phyloP scores from a whole-genome alignment of 768 basidiomycete species.

The Boletus rufocinnamomeus region DNA sequence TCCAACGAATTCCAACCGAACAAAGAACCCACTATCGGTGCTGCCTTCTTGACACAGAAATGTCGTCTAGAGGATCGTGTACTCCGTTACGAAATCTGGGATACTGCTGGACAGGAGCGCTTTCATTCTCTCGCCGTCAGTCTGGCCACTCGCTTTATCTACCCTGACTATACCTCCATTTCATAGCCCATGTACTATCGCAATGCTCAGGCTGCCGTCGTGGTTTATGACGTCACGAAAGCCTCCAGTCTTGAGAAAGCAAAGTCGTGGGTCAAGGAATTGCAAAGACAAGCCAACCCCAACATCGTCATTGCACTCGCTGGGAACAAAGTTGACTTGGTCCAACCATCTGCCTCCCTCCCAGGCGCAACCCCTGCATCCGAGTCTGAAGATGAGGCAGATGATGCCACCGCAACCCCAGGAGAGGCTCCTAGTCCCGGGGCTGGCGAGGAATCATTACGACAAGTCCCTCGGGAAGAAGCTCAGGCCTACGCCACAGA shows the following conservation, averaged over 20 bases:
- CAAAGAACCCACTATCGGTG: slow-evolving; percentile 98
- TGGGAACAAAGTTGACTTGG: slow-evolving; percentile 96
- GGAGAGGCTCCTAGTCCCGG: slow-evolving; percentile 60
- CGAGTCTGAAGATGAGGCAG: slow-evolving; percentile 86
- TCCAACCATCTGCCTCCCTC: slow-evolving; percentile 62
- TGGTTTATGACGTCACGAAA: slow-evolving; percentile 98
- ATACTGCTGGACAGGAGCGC: slow-evolving; percentile 93
- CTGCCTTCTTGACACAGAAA: slow-evolving; percentile 94
- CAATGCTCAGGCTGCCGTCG: slow-evolving; percentile 96
- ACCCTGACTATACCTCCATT: slow-evolving; percentile 11
- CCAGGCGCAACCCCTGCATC: slow-evolving; percentile 49
- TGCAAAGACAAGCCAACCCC: slow-evolving; percentile 97
- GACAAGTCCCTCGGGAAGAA: slow-evolving; percentile 93
- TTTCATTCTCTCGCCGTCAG: slow-evolving; percentile 95
- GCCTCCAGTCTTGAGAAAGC: slow-evolving; percentile 96
- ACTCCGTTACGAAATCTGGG: slow-evolving; percentile 96
- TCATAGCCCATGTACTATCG: slow-evolving; percentile 96
- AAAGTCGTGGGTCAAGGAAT: slow-evolving; percentile 99
- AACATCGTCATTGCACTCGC: slow-evolving; percentile 99
- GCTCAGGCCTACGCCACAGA: slow-evolving; percentile 96
- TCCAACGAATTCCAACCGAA: slow-evolving; percentile 98
- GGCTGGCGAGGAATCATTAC: slow-evolving; percentile 64
- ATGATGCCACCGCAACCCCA: slow-evolving; percentile 89
- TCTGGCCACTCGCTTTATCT: slow-evolving; percentile 19
- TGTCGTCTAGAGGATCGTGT: slow-evolving; percentile 94